phyloP scores from a whole-genome alignment of 306 rosid species.

The Ormosia emarginata region DNA sequence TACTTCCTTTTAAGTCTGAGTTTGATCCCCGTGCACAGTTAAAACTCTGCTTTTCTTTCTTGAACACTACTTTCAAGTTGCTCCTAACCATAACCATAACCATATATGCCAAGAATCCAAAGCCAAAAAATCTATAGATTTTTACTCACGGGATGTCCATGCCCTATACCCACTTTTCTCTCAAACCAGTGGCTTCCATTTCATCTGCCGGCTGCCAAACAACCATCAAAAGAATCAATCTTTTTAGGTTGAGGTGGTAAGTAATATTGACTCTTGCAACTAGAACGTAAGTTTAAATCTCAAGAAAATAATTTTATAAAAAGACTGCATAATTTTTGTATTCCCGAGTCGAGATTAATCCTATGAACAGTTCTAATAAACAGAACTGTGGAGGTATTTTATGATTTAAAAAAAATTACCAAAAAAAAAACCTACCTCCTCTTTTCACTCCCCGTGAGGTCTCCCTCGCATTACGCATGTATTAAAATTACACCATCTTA shows the following conservation, averaged over 20 bases:
- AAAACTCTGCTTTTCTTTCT: background rate
- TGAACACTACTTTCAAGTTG: background rate
- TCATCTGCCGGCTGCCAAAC: background rate
- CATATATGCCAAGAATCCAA: background rate
- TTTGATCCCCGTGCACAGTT: background rate
- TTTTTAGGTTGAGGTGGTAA: no score
- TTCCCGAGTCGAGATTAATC: no score
- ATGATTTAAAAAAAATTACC: background rate
- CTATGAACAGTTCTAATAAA: no score
- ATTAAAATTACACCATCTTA: background rate
- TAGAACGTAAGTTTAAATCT: no score
- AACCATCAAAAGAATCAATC: background rate
- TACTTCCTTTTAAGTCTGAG: background rate
- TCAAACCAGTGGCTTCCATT: background rate
- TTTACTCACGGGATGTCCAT: conserved; percentile 11
- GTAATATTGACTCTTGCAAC: no score
- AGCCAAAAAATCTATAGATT: background rate
- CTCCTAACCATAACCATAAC: background rate
- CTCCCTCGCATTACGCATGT: background rate
- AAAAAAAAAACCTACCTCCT: background rate
- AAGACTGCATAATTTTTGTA: no score
- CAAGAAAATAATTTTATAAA: no score
- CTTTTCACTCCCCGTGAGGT: conserved; percentile 4
- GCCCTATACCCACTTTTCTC: background rate
- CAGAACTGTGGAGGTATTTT: no score